Evolutionary conservation across 805 yeast species (phyloP).

Genomic region (Starmerella powellii): DNA sequence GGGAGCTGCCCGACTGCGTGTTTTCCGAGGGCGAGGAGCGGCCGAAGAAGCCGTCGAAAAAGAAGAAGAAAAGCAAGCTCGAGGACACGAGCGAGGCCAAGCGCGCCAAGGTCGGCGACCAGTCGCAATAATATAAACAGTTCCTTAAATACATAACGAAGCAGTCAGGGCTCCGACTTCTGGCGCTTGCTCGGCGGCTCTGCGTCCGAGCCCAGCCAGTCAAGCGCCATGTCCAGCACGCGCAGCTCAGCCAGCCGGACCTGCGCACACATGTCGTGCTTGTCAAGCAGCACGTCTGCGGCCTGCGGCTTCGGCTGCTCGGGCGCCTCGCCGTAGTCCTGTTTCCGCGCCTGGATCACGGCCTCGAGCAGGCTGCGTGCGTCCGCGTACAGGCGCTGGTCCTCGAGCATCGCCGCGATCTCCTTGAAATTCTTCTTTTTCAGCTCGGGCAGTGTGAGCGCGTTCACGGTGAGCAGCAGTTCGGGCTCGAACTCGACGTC

Average conservation of each 20-base stretch:
- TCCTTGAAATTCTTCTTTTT: slow-evolving; percentile 9
- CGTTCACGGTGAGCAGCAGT: slow-evolving; percentile 11
- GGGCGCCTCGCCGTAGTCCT: slow-evolving; percentile 17
- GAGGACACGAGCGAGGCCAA: slow-evolving; percentile 9
- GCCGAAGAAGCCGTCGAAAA: slow-evolving; percentile 50
- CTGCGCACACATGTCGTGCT: slow-evolving; percentile 22
- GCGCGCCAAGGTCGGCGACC: slow-evolving; percentile 7
- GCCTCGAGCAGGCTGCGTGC: slow-evolving; percentile 11
- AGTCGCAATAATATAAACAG: neutral
- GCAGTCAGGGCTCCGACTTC: too few species aligned
- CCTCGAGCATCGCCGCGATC: slow-evolving; percentile 9
- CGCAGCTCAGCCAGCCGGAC: slow-evolving; percentile 23
- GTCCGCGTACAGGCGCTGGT: slow-evolving; percentile 12
- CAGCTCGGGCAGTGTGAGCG: slow-evolving; percentile 10
- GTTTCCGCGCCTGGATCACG: slow-evolving; percentile 17
- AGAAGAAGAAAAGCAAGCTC: slow-evolving; percentile 33
- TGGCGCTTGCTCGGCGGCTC: too few species aligned
- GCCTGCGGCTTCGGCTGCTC: neutral
- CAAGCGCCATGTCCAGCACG: slow-evolving; percentile 21
- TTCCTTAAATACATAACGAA: too few species aligned
- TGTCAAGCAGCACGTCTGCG: slow-evolving; percentile 9
- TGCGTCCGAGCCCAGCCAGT: slow-evolving; percentile 19
- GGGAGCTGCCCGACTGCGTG: slow-evolving; percentile 76
- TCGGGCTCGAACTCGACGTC: slow-evolving; percentile 18
- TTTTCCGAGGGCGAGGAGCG: slow-evolving; percentile 67